A percentile compares a stretch with the other conserved stretches of the same genome.
Conservation (phyloP, 805 yeast genomes). For the Candida piceae region DNA sequence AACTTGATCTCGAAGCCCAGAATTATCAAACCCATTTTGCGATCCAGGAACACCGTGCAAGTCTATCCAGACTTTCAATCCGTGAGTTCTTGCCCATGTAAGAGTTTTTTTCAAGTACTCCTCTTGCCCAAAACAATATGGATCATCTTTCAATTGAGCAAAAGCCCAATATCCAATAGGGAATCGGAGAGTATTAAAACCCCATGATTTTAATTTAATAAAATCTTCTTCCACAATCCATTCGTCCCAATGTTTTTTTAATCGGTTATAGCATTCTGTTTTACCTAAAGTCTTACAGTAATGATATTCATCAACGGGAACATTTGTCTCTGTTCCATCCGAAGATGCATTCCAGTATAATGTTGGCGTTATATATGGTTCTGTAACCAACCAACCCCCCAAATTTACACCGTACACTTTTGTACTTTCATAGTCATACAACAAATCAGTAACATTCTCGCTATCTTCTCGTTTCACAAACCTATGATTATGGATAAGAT, state of each 20-base stretch:
- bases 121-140: slow-evolving; percentile 64
- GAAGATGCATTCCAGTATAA: slow-evolving; percentile 36
- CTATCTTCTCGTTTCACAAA: no score
- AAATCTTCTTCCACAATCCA: slow-evolving; percentile 61
- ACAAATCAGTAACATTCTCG: no score
- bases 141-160: slow-evolving; percentile 44
- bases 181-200: slow-evolving; percentile 66
- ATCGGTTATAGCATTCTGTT: slow-evolving; percentile 36
- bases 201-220: slow-evolving; percentile 41
- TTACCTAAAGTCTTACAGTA: slow-evolving; percentile 46
- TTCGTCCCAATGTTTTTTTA: slow-evolving; percentile 50
- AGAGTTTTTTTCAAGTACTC: slow-evolving; percentile 59
- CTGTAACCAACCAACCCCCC: slow-evolving; percentile 72
- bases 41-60: slow-evolving; percentile 82
- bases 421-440: no score
- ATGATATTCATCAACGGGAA: slow-evolving; percentile 60
- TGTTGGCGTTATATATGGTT: slow-evolving; percentile 68
- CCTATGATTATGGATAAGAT: neutral
- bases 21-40: slow-evolving; percentile 82
- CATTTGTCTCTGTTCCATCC: slow-evolving; percentile 29
- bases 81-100: slow-evolving; percentile 59
- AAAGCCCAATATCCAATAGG: slow-evolving; percentile 86
- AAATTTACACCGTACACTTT: slow-evolving; percentile 44
- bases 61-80: slow-evolving; percentile 67
- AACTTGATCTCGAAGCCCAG: slow-evolving; percentile 55